Conservation (phyloP, 768 basidiomycete genomes). For the Kwoniella botswanensis region DNA sequence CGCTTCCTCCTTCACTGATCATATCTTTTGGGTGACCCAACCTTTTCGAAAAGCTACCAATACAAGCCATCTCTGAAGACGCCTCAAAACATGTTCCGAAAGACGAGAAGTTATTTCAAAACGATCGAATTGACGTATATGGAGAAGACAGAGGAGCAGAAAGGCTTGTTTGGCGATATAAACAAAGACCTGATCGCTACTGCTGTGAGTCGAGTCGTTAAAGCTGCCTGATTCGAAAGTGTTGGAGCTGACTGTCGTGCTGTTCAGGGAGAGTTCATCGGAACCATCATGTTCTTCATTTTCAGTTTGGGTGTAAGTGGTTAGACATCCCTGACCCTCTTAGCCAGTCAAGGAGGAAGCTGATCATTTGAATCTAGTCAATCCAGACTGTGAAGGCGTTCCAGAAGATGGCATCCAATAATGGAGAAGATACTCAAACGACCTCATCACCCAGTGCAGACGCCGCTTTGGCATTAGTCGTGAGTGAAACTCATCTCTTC, state of each 20-base stretch:
- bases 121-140: constrained; percentile 1
- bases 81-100: not conserved
- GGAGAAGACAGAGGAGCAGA: not conserved
- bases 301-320: constrained; percentile 46
- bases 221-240: not conserved
- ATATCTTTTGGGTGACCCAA: no score
- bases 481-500: not conserved
- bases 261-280: constrained; percentile 48
- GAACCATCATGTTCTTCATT: constrained; percentile 49
- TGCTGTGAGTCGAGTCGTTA: constrained; percentile 15
- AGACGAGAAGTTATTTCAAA: not conserved
- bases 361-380: not conserved
- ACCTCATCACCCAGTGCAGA: constrained; percentile 11
- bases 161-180: constrained; percentile 14
- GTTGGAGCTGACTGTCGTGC: no score
- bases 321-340: not conserved
- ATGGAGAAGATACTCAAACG: constrained; percentile 32
- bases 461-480: constrained; percentile 3
- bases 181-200: constrained; percentile 27
- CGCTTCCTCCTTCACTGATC: not conserved
- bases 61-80: not conserved
- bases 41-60: not conserved
- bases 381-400: constrained; percentile 14
- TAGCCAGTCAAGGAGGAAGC: not conserved
- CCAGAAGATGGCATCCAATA: constrained; percentile 33